Evolutionary conservation across 768 basidiomycete species (phyloP).

Genomic region (Chalciporus sphaerocephalus): DNA sequence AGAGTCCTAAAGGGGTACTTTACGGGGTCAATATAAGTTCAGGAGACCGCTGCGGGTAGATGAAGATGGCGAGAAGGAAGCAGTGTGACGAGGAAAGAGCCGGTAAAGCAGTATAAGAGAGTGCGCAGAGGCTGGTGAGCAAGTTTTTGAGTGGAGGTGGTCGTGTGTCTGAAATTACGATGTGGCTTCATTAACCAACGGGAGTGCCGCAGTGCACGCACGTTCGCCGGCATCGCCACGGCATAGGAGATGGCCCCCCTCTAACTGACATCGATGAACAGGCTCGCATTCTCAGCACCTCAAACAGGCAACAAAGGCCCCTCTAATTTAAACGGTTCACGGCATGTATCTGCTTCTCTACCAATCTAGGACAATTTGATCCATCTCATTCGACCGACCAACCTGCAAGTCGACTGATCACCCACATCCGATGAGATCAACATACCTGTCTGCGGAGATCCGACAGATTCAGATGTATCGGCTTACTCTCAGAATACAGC

Average conservation of each 20-base stretch:
- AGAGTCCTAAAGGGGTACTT: constrained; percentile 12
- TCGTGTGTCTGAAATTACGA: constrained; percentile 39
- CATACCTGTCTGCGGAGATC: not conserved
- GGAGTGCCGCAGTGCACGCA: constrained; percentile 30
- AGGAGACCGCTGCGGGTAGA: not conserved
- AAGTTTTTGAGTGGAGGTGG: constrained; percentile 26
- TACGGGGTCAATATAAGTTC: constrained; percentile 7
- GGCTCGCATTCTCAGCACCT: constrained; percentile 1
- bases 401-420: too few species aligned
- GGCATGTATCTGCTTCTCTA: constrained; percentile 15
- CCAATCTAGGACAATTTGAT: constrained; percentile 9
- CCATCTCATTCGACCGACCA: not conserved
- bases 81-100: constrained; percentile 5
- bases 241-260: constrained; percentile 12
- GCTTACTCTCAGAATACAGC: constrained; percentile 7
- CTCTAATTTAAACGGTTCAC: constrained; percentile 28
- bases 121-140: constrained; percentile 11
- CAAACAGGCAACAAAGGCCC: constrained; percentile 13
- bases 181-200: constrained; percentile 21
- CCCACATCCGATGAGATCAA: too few species aligned
- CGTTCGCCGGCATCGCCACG: constrained; percentile 35
- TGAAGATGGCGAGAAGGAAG: constrained; percentile 9
- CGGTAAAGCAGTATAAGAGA: constrained; percentile 10
- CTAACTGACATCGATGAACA: constrained; percentile 10
- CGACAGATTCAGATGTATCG: constrained; percentile 1